A percentile compares a stretch with the other conserved stretches of the same genome.
phyloP scores from a whole-genome alignment of 805 yeast genomes.

The Pichia sporocuriosa region DNA sequence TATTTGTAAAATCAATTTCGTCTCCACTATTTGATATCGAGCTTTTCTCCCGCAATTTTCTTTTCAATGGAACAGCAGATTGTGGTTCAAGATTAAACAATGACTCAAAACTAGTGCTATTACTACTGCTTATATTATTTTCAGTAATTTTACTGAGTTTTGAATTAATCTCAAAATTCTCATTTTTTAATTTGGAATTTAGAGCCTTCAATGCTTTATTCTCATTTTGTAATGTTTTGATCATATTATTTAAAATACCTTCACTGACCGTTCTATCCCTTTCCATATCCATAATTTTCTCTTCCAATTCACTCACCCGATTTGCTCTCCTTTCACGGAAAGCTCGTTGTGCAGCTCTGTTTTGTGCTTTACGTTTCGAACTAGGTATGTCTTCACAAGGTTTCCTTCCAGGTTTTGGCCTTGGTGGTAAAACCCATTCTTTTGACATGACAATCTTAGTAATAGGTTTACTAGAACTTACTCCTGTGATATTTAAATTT shows the following conservation, averaged over 20 bases:
- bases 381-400: conserved; percentile 66
- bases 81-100: conserved; percentile 42
- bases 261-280: conserved; percentile 57
- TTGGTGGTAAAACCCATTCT: conserved; percentile 55
- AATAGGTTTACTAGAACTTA: conserved; percentile 23
- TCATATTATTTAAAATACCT: conserved; percentile 45
- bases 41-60: conserved; percentile 11
- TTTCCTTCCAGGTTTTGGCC: conserved; percentile 52
- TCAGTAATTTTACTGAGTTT: background rate
- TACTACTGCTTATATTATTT: background rate
- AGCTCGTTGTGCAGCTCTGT: conserved; percentile 91
- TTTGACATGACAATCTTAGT: conserved; percentile 52
- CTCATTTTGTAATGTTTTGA: conserved; percentile 40
- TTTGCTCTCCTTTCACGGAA: conserved; percentile 84
- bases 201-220: conserved; percentile 33
- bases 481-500: conserved; percentile 1
- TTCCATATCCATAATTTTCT: conserved; percentile 58
- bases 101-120: background rate
- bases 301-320: conserved; percentile 71
- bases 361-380: conserved; percentile 81
- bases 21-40: background rate
- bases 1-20: conserved; percentile 55
- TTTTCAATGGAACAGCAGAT: conserved; percentile 58
- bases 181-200: conserved; percentile 27
- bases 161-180: conserved; percentile 26